Conservation (phyloP, 2,329 filamentous ascomycete genomes). For the Emergomyces africanus region DNA sequence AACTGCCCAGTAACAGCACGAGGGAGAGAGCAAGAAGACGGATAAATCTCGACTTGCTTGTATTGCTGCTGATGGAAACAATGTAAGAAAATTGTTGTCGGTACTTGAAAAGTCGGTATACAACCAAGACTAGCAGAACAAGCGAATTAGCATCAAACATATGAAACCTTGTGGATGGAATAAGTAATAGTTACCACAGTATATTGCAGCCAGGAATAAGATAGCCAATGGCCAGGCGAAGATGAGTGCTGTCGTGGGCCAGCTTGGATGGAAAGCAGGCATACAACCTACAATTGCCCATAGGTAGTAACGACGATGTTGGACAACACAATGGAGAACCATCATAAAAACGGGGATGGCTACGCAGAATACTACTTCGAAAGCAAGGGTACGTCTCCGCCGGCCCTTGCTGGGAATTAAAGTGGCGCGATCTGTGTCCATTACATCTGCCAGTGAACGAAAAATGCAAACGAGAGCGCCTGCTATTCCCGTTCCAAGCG, state of each 20-base stretch:
- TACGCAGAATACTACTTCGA: conserved; percentile 46
- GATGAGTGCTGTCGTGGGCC: conserved; percentile 43
- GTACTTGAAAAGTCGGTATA: conserved; percentile 49
- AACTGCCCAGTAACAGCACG: conserved; percentile 41
- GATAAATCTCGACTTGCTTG: conserved; percentile 48
- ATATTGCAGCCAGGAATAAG: conserved; percentile 41
- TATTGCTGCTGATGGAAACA: conserved; percentile 38
- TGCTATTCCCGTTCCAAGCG: conserved; percentile 39
- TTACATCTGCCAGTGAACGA: conserved; percentile 44
- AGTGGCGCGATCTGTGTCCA: conserved; percentile 45
- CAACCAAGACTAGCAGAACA: conserved; percentile 38
- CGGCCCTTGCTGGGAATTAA: conserved; percentile 39
- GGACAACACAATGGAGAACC: conserved; percentile 46
- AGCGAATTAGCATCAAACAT: conserved; percentile 8
- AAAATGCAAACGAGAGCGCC: conserved; percentile 46
- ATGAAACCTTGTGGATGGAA: neutral
- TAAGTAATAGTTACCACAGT: conserved; percentile 38
- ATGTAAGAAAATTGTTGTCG: conserved; percentile 45
- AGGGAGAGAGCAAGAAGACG: conserved; percentile 39
- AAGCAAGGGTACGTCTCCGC: conserved; percentile 32
- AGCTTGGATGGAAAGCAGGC: conserved; percentile 42
- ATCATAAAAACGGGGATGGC: conserved; percentile 43
- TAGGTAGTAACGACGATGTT: conserved; percentile 46
- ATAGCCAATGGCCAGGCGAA: conserved; percentile 46
- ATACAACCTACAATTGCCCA: conserved; percentile 47